Evolutionary conservation across 108 stramenopile species (phyloP).

Genomic region (Skeletonema potamos): DNA sequence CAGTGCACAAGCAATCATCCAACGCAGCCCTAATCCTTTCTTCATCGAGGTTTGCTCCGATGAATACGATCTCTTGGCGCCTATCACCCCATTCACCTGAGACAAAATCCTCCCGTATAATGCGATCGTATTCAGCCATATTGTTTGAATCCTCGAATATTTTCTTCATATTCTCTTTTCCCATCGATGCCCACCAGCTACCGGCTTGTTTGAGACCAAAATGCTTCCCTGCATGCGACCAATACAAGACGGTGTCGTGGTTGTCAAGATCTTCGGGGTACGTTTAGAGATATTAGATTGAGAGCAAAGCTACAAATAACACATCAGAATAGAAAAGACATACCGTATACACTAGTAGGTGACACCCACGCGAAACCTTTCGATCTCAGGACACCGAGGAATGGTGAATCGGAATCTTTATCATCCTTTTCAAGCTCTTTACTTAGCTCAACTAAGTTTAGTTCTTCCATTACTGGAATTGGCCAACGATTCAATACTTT

Average conservation of each 20-base stretch:
- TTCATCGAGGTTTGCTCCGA: conserved; percentile 50
- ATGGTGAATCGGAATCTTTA: conserved; percentile 6
- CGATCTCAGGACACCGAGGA: conserved; percentile 74
- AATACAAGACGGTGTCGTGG: conserved; percentile 88
- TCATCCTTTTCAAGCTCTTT: conserved; percentile 25
- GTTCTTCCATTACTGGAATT: conserved; percentile 73
- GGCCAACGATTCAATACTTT: conserved; percentile 66
- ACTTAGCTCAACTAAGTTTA: conserved; percentile 52
- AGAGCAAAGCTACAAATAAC: conserved; percentile 8
- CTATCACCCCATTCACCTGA: conserved; percentile 71
- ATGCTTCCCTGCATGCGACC: conserved; percentile 90
- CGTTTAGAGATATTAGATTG: too few species aligned
- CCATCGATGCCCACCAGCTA: conserved; percentile 87
- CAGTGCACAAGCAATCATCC: conserved; percentile 53
- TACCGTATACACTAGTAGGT: conserved; percentile 58
- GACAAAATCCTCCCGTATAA: conserved; percentile 71
- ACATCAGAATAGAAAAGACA: conserved; percentile 33
- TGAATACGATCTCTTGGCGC: conserved; percentile 74
- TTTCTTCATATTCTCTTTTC: conserved; percentile 57
- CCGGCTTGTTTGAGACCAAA: conserved; percentile 81
- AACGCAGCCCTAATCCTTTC: conserved; percentile 35
- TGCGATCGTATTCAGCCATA: conserved; percentile 62
- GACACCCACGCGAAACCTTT: conserved; percentile 96
- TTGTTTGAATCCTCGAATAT: conserved; percentile 43
- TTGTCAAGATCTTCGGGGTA: conserved; percentile 10